Evolutionary conservation across 2,329 filamentous ascomycete genomes (phyloP), one percentile per base, ranked within the genome.

Genomic region (Cladobotryum protrusum): DNA sequence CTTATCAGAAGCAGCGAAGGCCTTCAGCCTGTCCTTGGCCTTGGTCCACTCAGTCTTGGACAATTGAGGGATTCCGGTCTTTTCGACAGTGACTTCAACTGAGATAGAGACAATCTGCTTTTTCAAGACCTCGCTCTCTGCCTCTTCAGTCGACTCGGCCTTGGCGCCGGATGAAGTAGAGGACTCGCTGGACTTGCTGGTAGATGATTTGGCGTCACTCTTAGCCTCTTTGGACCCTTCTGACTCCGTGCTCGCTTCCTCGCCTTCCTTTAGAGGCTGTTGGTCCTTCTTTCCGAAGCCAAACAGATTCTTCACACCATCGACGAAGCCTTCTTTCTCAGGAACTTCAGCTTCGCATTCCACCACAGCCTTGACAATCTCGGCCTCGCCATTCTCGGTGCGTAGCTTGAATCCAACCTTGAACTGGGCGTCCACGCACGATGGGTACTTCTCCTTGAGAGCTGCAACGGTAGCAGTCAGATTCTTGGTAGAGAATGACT

Each of bases 301-400:
- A 63, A 99, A 95, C 55, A 96, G 81, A 56, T 91, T 95, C 77
- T 99, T 99, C 57, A 97, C 89, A 40, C 89, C 91, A 62, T 96
- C 92, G 43, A 96, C 87, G 44, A 97, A 80, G 46, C 86, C 84
- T 56, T 87, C 88, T 66, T 90, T 89, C 68, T 84, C 82, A 8
- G 71, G 67, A 4, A 77, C 78, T 47, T 95, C 87, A 20, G 86
- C 81, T 65, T 95, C 88, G 63, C 93, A 99, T 66, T 91, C 91
- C 5, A 93, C 84, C 50, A 78, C 78, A n/a, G 86, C 87, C 59
- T 82, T 95, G 49, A 79, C 68, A 46, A 97, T 78, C 54, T 91
- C 86, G 3, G 95, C 89, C 58, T 95, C 82, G 33, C 90, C 91
- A 60, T 89, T 81, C 34, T 87, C 75, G 43, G 78, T 74, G 61